phyloP scores from a whole-genome alignment of 345 rosid species.

The Euphorbia lathyris region DNA sequence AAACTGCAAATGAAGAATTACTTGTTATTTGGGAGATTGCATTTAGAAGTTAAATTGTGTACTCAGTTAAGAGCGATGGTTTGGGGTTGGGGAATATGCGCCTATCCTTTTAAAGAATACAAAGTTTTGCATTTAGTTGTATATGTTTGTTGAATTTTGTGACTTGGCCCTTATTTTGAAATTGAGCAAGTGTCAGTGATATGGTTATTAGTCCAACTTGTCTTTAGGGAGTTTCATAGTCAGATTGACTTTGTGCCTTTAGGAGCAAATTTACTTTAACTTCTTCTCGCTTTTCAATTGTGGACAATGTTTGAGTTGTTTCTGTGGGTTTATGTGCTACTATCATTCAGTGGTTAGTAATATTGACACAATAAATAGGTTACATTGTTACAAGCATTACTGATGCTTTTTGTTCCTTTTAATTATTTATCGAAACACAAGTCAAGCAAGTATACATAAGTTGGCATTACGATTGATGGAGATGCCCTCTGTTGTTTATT shows the following conservation, averaged over 20 bases:
- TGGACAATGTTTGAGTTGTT: background rate
- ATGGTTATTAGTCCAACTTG: background rate
- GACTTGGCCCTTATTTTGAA: background rate
- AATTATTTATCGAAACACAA: background rate
- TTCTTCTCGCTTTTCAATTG: background rate
- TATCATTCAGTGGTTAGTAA: background rate
- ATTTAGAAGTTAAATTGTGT: background rate
- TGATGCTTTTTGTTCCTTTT: too few relatives aligned
- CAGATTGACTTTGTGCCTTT: background rate
- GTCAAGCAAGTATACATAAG: background rate
- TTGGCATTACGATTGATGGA: background rate
- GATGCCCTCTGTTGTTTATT: background rate
- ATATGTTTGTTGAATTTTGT: background rate
- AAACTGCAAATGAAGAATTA: background rate
- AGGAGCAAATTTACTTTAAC: background rate
- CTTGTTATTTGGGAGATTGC: background rate
- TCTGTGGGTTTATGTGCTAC: background rate
- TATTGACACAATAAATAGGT: background rate
- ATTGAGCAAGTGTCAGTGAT: too few relatives aligned
- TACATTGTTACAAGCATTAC: background rate
- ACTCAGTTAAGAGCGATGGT: too few relatives aligned
- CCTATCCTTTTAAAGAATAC: too few relatives aligned
- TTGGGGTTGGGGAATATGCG: too few relatives aligned
- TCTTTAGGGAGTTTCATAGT: background rate
- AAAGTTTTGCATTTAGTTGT: too few relatives aligned